These are phyloP conservation scores for Pseudomassariella vexata DNA, from an alignment of 2,329 filamentous ascomycete genomes.

Conservation along the genomic window DNA sequence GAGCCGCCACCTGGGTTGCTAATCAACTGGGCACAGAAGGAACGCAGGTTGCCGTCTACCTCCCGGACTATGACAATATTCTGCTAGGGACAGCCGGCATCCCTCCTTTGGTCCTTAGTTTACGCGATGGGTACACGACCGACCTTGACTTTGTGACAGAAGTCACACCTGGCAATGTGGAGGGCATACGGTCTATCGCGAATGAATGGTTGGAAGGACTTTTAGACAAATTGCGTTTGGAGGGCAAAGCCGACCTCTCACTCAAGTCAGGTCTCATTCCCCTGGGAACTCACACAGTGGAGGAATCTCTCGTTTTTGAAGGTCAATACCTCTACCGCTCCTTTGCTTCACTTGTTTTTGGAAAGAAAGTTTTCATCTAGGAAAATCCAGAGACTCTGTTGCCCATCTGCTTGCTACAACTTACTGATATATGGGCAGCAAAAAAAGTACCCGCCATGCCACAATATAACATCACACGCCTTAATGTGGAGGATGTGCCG, in stretches of 20 bases:
- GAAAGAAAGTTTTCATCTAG: conserved; percentile 46
- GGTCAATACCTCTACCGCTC: conserved; percentile 68
- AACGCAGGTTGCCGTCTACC: conserved; percentile 67
- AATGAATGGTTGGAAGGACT: conserved; percentile 85
- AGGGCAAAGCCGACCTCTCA: conserved; percentile 66
- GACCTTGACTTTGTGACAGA: conserved; percentile 74
- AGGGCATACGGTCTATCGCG: conserved; percentile 72
- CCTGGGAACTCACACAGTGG: conserved; percentile 70
- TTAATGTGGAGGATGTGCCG: conserved; percentile 72
- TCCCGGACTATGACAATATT: conserved; percentile 76
- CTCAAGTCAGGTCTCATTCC: conserved; percentile 75
- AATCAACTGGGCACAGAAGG: conserved; percentile 67
- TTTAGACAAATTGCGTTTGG: conserved; percentile 63
- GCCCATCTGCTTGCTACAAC: conserved; percentile 9
- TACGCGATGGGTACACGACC: conserved; percentile 73
- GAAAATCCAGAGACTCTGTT: conserved; percentile 13
- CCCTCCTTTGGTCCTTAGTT: conserved; percentile 68
- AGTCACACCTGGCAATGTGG: conserved; percentile 67
- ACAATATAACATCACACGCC: conserved; percentile 71
- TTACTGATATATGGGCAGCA: conserved; percentile 44
- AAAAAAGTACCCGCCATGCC: conserved; percentile 72
- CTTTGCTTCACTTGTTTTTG: conserved; percentile 56
- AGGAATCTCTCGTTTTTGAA: conserved; percentile 73
- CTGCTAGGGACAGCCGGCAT: conserved; percentile 72
- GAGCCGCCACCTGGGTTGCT: conserved; percentile 74